Evolutionary conservation across 106 monocot genomes (phyloP), one percentile per base, ranked within the genome.

Genomic region (Amphibolis antarctica): DNA sequence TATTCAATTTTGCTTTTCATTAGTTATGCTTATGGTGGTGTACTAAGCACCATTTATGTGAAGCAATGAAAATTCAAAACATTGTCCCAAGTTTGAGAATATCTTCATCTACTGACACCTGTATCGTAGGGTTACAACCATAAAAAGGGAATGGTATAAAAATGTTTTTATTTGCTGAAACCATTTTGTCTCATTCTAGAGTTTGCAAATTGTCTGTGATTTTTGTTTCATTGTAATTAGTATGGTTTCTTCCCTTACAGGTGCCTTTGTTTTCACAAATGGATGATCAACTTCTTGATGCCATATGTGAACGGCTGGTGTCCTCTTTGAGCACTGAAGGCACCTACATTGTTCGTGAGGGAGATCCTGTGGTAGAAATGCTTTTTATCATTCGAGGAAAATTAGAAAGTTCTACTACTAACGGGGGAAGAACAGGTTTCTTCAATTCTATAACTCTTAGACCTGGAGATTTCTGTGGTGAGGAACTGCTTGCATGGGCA

Each of bases 381-480:
- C 80, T 86, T 48, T 90, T 90, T 46, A 63, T 90, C 9, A 83
- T 90, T 24, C 82, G 90, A 0, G 86, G 90, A 22, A 78, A 67
- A 54, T 43, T 90, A 17, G 86, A 90, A 61, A 90, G 90, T 66
- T 85, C 80, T 12, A 90, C 90, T 17, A 90, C 86, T 9, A 78
- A 90, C 27, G 90, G 86, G 0, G 90, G 90, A 58, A 73, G 83
- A 57, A 83, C 80, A 7, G 90, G 86, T 28, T 91, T 86, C 80
- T 91, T 81, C 71, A 91, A 91, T 60, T 83, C 86, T 10, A 86
- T 78, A 15, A 66, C 53, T 17, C 62, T 86, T 13, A 71, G 64
- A 51, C 83, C 90, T 9, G 90, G 86, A 6, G 83, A 86, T 55
- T 91, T 91, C 69, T 81, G 83, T 60, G 90, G 90, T 12, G 90